Conservation (phyloP, 768 basidiomycete genomes). For the Pseudohyphozyma bogoriensis region DNA sequence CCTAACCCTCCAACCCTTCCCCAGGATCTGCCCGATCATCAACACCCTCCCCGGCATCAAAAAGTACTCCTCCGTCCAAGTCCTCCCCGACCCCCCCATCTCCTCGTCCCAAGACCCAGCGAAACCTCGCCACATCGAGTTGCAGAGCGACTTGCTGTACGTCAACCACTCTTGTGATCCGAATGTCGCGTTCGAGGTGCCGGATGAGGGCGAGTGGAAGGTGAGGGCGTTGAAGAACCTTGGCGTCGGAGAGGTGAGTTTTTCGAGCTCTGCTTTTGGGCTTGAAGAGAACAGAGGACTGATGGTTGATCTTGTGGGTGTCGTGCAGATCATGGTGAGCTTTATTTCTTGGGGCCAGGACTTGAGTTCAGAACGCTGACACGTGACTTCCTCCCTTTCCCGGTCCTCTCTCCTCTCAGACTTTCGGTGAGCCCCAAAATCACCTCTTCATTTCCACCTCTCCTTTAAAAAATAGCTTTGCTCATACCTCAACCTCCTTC, state of each 20-base stretch:
- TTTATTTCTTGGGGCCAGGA: not conserved
- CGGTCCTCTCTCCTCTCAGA: no score
- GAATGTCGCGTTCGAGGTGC: conserved; percentile 50
- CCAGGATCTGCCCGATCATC: conserved; percentile 20
- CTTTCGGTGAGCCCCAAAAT: no score
- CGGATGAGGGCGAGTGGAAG: conserved; percentile 45
- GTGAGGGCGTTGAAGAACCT: conserved; percentile 43
- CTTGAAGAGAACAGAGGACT: conserved; percentile 28
- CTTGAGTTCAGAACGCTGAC: no score
- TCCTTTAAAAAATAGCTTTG: no score
- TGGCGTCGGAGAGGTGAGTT: conserved; percentile 33
- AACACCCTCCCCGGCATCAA: conserved; percentile 24
- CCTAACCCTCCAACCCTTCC: no score
- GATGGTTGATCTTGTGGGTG: conserved; percentile 17
- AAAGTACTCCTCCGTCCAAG: conserved; percentile 25
- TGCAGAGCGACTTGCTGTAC: conserved; percentile 55
- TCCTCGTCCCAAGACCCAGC: not conserved
- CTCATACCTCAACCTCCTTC: conserved; percentile 45
- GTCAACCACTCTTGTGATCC: conserved; percentile 48
- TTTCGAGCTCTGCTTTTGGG: not conserved
- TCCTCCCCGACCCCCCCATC: conserved; percentile 24
- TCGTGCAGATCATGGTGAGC: not conserved
- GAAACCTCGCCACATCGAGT: conserved; percentile 42
- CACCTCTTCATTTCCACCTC: no score
- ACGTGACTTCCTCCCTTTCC: not conserved